These are phyloP conservation scores for Ascodesmis nigricans DNA, from an alignment of 495 filamentous ascomycete genomes.

Conservation along the genomic window DNA sequence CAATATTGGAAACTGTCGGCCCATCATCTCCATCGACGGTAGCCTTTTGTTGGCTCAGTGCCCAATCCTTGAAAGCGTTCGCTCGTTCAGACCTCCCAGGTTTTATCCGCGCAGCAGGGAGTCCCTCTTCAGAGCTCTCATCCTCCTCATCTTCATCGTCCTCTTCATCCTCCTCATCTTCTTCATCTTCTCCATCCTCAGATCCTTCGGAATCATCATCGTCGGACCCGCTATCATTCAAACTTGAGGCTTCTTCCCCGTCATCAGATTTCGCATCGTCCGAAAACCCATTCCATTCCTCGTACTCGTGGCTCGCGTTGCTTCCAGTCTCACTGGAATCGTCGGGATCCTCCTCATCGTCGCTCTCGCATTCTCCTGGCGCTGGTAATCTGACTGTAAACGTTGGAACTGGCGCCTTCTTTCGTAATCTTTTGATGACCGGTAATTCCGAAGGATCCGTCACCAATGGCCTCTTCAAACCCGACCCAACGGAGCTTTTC, in stretches of 20 bases:
- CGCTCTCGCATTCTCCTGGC: constrained; percentile 5
- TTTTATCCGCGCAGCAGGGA: constrained; percentile 22
- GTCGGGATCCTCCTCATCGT: constrained; percentile 11
- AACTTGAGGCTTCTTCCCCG: constrained; percentile 1
- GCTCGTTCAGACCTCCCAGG: constrained; percentile 16
- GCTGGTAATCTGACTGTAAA: constrained; percentile 1
- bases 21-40: constrained; percentile 26
- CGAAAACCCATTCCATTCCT: constrained; percentile 4
- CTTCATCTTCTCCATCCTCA: constrained; percentile 17
- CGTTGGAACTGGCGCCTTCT: no score
- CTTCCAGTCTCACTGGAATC: no score
- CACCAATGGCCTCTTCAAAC: constrained; percentile 71
- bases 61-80: constrained; percentile 87
- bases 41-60: constrained; percentile 61
- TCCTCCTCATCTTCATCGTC: constrained; percentile 14
- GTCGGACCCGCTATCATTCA: constrained; percentile 20
- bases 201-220: constrained; percentile 16
- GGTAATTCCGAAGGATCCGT: constrained; percentile 55
- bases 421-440: constrained; percentile 48
- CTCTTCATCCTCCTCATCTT: constrained; percentile 21
- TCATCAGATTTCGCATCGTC: constrained; percentile 13
- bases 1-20: constrained; percentile 9
- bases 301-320: no score
- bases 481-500: constrained; percentile 38
- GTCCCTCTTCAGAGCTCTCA: constrained; percentile 24